Conservation (phyloP, 768 basidiomycete species). For the Galerina sulciceps region DNA sequence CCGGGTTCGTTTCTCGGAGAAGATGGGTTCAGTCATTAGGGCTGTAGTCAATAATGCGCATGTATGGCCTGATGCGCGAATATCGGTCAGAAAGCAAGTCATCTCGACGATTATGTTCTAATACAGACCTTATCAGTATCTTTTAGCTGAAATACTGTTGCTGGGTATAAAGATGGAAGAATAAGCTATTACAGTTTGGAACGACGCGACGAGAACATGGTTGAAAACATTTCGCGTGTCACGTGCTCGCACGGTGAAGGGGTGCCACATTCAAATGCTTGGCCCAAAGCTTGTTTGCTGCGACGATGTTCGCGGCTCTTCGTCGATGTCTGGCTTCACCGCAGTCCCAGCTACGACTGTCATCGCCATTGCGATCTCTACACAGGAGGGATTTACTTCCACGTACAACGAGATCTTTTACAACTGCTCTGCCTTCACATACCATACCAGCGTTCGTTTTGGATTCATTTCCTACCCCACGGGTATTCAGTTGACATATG, state of each 20-base stretch:
- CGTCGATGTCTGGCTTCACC: constrained; percentile 12
- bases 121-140: too few relatives aligned
- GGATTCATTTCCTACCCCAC: background rate
- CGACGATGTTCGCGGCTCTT: constrained; percentile 18
- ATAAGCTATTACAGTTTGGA: background rate
- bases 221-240: constrained; percentile 33
- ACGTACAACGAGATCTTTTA: constrained; percentile 9
- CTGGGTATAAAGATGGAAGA: background rate
- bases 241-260: constrained; percentile 23
- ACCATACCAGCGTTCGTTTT: constrained; percentile 34
- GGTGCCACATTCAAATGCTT: background rate
- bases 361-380: background rate
- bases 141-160: too few relatives aligned
- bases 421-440: constrained; percentile 18
- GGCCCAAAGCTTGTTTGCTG: background rate
- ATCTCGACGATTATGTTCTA: background rate
- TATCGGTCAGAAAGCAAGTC: constrained; percentile 3
- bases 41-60: constrained; percentile 2
- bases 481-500: constrained; percentile 27
- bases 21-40: constrained; percentile 29
- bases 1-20: constrained; percentile 46
- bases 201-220: constrained; percentile 22
- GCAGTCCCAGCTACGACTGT: background rate
- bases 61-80: constrained; percentile 1
- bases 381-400: background rate